A percentile compares a stretch with the other conserved stretches of the same genome.
Evolutionary conservation across 1,284 basidiomycete species (phyloP).

Genomic region (Fomitopsis pinicola): DNA sequence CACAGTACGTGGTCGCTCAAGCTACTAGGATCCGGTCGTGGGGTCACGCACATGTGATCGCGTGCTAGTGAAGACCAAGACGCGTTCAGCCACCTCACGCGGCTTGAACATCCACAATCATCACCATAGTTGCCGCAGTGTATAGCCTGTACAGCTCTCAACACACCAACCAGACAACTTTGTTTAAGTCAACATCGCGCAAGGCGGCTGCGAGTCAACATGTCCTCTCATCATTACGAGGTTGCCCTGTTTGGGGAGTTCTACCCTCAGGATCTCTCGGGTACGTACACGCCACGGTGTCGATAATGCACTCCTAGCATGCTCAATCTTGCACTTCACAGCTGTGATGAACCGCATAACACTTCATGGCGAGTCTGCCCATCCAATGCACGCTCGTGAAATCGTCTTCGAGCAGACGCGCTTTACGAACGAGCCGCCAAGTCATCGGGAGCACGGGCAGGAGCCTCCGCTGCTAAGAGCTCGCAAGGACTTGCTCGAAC

Average conservation of each 20-base stretch:
- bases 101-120: too few relatives aligned
- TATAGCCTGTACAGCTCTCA: too few relatives aligned
- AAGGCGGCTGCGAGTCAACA: not conserved
- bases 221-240: conserved; percentile 57
- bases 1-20: not conserved
- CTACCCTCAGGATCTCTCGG: conserved; percentile 34
- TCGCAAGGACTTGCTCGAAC: conserved; percentile 63
- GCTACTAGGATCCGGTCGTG: too few relatives aligned
- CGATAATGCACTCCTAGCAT: not conserved
- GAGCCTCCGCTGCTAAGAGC: conserved; percentile 70
- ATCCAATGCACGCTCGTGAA: conserved; percentile 66
- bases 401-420: conserved; percentile 58
- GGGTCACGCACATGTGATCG: not conserved
- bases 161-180: too few relatives aligned
- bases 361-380: conserved; percentile 68
- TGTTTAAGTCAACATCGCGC: too few relatives aligned
- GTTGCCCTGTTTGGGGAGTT: conserved; percentile 78
- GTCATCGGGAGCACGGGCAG: conserved; percentile 49
- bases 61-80: not conserved
- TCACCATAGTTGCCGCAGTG: too few relatives aligned
- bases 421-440: conserved; percentile 49
- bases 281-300: conserved; percentile 6
- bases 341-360: conserved; percentile 73
- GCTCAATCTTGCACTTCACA: conserved; percentile 34
- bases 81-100: too few relatives aligned